Conservation (phyloP, 345 rosid genomes). For the Citrus sinensis region DNA sequence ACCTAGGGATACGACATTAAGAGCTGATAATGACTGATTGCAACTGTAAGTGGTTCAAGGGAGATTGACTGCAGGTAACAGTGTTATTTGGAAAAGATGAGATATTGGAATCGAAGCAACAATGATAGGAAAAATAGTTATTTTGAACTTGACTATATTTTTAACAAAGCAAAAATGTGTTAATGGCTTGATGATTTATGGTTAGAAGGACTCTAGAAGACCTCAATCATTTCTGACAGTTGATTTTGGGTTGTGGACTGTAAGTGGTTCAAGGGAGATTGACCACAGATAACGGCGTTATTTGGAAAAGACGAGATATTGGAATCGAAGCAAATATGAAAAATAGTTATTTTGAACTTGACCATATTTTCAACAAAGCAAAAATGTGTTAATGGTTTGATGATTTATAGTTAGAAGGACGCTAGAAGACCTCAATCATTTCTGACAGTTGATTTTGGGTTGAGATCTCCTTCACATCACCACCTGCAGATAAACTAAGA, state of each 20-base stretch:
- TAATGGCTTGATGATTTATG: too few relatives aligned
- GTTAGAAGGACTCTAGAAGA: too few relatives aligned
- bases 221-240: too few relatives aligned
- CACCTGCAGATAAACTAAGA: conserved; percentile 76
- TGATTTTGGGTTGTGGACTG: too few relatives aligned
- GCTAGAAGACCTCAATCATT: conserved; percentile 81
- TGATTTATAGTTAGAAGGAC: conserved; percentile 20
- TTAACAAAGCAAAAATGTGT: too few relatives aligned
- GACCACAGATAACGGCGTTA: not conserved
- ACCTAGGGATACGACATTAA: not conserved
- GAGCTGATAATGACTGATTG: not conserved
- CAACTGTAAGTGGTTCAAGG: not conserved
- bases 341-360: not conserved
- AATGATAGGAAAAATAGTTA: not conserved
- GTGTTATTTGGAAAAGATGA: not conserved
- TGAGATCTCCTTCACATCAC: conserved; percentile 87
- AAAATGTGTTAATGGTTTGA: conserved; percentile 1
- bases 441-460: conserved; percentile 61
- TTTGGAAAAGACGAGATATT: not conserved
- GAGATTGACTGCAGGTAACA: not conserved
- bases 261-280: not conserved
- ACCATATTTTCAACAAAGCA: not conserved
- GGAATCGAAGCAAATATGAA: not conserved
- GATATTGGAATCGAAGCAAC: not conserved
- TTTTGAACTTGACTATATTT: not conserved